A percentile compares a stretch with the other conserved stretches of the same genome.
These are phyloP conservation scores for Skeletonema potamos DNA, from an alignment of 108 stramenopile species.

Conservation along the genomic window DNA sequence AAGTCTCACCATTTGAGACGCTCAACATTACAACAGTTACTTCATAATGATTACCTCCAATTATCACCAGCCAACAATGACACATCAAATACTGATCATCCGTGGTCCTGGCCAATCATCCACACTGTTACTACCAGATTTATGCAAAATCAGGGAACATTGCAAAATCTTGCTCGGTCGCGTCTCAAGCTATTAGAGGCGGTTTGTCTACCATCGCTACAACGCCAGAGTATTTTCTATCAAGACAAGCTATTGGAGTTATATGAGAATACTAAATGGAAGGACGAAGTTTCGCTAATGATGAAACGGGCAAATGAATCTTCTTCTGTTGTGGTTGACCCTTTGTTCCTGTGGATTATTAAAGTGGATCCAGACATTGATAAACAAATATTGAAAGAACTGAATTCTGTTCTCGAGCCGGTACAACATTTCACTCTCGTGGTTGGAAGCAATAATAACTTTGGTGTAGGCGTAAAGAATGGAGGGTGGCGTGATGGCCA, in stretches of 20 bases:
- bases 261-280: slow-evolving; percentile 30
- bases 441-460: slow-evolving; percentile 68
- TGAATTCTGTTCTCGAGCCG: slow-evolving; percentile 41
- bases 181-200: slow-evolving; percentile 64
- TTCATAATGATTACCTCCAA: not conserved
- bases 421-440: slow-evolving; percentile 52
- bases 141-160: slow-evolving; percentile 76
- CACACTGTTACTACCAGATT: slow-evolving; percentile 83
- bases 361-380: slow-evolving; percentile 77
- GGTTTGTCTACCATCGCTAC: slow-evolving; percentile 62
- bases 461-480: slow-evolving; percentile 43
- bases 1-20: not conserved
- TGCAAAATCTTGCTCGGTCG: slow-evolving; percentile 58
- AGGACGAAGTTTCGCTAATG: not conserved
- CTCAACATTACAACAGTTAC: not conserved
- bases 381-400: slow-evolving; percentile 30
- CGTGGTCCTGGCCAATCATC: slow-evolving; percentile 56
- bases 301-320: not conserved
- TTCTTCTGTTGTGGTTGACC: slow-evolving; percentile 10
- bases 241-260: slow-evolving; percentile 1
- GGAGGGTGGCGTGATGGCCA: slow-evolving; percentile 68
- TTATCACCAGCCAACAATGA: slow-evolving; percentile 3
- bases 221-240: slow-evolving; percentile 37
- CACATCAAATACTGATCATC: not conserved
- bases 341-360: slow-evolving; percentile 78